Conservation (phyloP, 2,329 filamentous ascomycete genomes). For the Endothia cerciana region DNA sequence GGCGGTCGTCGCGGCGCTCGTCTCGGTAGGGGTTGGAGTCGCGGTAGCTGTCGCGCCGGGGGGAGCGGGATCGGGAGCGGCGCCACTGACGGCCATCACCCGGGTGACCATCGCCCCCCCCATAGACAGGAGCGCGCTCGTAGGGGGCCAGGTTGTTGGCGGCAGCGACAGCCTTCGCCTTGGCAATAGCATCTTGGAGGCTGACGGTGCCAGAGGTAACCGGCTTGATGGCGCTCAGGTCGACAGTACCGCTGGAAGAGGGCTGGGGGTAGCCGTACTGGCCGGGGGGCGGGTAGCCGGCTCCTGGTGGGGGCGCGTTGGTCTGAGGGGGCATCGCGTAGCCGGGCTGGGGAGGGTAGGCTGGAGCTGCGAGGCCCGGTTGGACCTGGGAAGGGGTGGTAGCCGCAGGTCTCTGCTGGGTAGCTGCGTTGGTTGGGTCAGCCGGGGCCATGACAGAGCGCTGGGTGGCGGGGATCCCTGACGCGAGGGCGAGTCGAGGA, state of each 20-base stretch:
- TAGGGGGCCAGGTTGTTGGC: conserved; percentile 73
- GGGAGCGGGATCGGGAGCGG: conserved; percentile 74
- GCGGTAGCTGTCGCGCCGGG: conserved; percentile 72
- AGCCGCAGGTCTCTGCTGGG: conserved; percentile 25
- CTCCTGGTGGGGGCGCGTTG: conserved; percentile 16
- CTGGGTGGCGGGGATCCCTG: neutral
- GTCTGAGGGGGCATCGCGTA: conserved; percentile 22
- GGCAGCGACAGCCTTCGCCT: conserved; percentile 79
- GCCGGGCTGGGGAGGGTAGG: conserved; percentile 25
- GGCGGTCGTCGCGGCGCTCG: conserved; percentile 73
- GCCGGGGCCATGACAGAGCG: neutral
- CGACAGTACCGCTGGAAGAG: conserved; percentile 74
- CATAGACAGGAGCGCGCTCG: conserved; percentile 58
- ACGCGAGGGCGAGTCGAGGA: neutral
- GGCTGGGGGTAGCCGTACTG: conserved; percentile 59
- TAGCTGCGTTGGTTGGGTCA: conserved; percentile 12
- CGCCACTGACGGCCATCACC: conserved; percentile 60
- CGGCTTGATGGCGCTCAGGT: conserved; percentile 79
- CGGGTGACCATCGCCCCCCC: conserved; percentile 36
- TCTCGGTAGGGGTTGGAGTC: conserved; percentile 84
- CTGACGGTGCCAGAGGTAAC: conserved; percentile 80
- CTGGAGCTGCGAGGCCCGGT: conserved; percentile 25
- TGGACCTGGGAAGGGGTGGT: conserved; percentile 29
- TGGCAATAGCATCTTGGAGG: conserved; percentile 82
- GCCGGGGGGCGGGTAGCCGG: conserved; percentile 26